Evolutionary conservation across 345 rosid genomes (phyloP).

Genomic region (Cardamine occulta): DNA sequence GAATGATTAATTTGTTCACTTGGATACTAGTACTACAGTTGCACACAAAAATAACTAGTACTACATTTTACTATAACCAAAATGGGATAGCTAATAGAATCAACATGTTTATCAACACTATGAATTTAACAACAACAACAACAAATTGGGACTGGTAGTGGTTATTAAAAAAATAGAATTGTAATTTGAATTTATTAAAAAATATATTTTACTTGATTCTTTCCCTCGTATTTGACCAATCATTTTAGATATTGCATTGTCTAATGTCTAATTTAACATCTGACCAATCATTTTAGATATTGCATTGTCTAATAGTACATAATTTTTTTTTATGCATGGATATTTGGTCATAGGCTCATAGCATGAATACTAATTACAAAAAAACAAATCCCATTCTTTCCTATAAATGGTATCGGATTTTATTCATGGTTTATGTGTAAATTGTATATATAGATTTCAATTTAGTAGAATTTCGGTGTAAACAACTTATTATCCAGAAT

Average conservation of each 20-base stretch:
- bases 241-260: neutral
- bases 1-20: neutral
- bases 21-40: too few species aligned
- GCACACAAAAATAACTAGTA: too few species aligned
- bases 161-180: neutral
- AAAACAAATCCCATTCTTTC: too few species aligned
- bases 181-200: neutral
- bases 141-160: neutral
- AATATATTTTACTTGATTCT: neutral
- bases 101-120: too few species aligned
- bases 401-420: too few species aligned
- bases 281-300: too few species aligned
- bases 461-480: neutral
- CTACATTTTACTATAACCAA: neutral
- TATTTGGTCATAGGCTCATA: neutral
- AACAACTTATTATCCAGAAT: neutral
- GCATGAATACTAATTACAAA: neutral
- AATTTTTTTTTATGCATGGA: too few species aligned
- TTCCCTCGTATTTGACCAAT: neutral
- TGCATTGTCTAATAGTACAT: too few species aligned
- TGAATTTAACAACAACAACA: too few species aligned
- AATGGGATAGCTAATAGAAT: neutral
- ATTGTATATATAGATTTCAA: neutral
- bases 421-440: neutral
- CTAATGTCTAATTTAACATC: too few species aligned